These are phyloP conservation scores for Claviceps paspali DNA, from an alignment of 2,329 filamentous ascomycete genomes.

Conservation along the genomic window DNA sequence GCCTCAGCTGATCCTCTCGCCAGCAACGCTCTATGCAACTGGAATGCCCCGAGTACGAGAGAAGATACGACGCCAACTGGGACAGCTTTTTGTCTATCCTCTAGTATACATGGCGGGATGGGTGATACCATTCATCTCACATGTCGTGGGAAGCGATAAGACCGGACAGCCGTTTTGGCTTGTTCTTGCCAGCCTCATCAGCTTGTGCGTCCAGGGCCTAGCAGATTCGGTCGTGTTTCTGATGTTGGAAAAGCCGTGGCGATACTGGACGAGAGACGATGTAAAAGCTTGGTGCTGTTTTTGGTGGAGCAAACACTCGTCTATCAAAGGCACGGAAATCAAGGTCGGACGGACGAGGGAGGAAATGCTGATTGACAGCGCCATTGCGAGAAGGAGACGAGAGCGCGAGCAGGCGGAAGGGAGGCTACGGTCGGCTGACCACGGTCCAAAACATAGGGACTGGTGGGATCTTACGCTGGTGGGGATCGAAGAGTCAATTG, in stretches of 20 bases:
- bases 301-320: neutral
- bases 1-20: slow-evolving; percentile 7
- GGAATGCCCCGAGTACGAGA: slow-evolving; percentile 27
- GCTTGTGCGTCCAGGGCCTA: slow-evolving; percentile 48
- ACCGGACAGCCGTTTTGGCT: slow-evolving; percentile 38
- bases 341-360: slow-evolving; percentile 31
- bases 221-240: slow-evolving; percentile 56
- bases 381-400: slow-evolving; percentile 30
- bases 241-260: slow-evolving; percentile 57
- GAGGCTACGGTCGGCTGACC: slow-evolving; percentile 10
- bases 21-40: slow-evolving; percentile 10
- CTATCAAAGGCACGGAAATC: slow-evolving; percentile 6
- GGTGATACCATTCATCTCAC: slow-evolving; percentile 53
- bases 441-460: slow-evolving; percentile 9
- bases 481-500: slow-evolving; percentile 3
- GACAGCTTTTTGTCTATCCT: slow-evolving; percentile 63
- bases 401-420: slow-evolving; percentile 29
- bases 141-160: slow-evolving; percentile 29
- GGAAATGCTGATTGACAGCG: slow-evolving; percentile 35
- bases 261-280: slow-evolving; percentile 8
- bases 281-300: neutral
- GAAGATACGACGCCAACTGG: slow-evolving; percentile 51
- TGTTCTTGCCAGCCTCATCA: slow-evolving; percentile 37
- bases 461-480: slow-evolving; percentile 17
- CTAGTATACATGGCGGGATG: slow-evolving; percentile 57